Base-by-base conservation (phyloP, 139 green algal species). In the Mychonastes homosphaera region DNA sequence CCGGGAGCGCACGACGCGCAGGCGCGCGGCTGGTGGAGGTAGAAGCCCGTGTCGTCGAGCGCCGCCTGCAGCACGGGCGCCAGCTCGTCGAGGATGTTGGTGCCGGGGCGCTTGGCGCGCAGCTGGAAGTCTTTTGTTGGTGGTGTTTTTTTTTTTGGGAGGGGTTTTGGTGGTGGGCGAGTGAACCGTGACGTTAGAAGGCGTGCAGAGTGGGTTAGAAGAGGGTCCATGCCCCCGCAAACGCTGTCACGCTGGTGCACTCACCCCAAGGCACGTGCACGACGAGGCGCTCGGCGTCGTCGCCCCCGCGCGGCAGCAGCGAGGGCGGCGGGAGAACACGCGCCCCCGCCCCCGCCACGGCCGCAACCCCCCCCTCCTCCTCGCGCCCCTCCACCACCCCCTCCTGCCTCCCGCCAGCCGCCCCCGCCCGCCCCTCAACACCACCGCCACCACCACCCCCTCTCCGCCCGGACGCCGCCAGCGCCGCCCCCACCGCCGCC, bases 401-500 rank as follows among this genome's bases (percentile, higher is more conserved):
- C 2, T 18, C 23, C 4, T 1, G 24, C 33, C 53, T n/a, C 38
- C 12, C 12, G 38, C 12, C 15, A 43, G 35, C 24, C 13, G 30
- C 23, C 5, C 38, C 26, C 4, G 21, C 45, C 21, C 40, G n/a
- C n/a, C n/a, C n/a, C n/a, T n/a, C n/a, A n/a, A n/a, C 15, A 18
- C 2, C 0, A 19, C 53, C 5, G 2, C 12, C 36, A 19, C 35
- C 2, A n/a, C 23, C 4, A 1, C 13, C 33, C 53, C 12, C 38
- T n/a, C 12, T 12, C 12, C 15, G 26, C n/a, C n/a, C n/a, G n/a
- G n/a, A n/a, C n/a, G n/a, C n/a, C 1, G 51, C 29, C 30, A 83
- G 51, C 52, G 69, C 51, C 30, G 58, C 39, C 55, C 97, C 97
- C 24, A 96, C 65, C 60, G 89, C 76, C 10, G 45, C 29, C 19